phyloP scores from a whole-genome alignment of 305 asterid species.

The Petunia hybrid region DNA sequence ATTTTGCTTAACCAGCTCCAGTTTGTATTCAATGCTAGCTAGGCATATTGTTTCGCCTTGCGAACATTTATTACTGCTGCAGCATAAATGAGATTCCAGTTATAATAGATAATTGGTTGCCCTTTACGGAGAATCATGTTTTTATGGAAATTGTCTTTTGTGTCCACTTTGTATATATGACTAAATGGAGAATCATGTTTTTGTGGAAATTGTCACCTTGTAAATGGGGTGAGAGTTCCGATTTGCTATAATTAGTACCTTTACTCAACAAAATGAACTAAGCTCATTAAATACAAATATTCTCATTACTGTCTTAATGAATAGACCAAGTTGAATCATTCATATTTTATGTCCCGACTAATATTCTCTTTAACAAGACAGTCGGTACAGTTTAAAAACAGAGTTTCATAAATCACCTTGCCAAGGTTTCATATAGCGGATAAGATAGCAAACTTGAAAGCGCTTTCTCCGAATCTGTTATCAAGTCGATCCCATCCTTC shows the following conservation, averaged over 20 bases:
- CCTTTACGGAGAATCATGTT: background rate
- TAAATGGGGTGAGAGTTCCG: background rate
- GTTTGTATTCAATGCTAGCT: no score
- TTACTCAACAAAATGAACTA: background rate
- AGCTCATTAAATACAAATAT: slow-evolving; percentile 26
- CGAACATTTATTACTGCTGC: background rate
- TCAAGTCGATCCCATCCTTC: slow-evolving; percentile 84
- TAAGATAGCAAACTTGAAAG: slow-evolving; percentile 75
- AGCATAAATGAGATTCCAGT: background rate
- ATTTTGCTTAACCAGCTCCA: no score
- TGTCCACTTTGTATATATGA: background rate
- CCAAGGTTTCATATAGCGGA: slow-evolving; percentile 67
- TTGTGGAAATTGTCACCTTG: background rate
- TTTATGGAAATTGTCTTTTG: slow-evolving; percentile 12
- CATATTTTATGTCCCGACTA: background rate
- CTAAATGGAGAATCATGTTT: background rate
- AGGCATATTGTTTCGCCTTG: no score
- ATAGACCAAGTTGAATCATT: slow-evolving; percentile 20
- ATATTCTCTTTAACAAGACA: slow-evolving; percentile 18
- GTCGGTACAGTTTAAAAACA: slow-evolving; percentile 29
- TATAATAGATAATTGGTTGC: background rate
- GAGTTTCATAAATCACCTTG: slow-evolving; percentile 61
- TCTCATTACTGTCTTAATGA: slow-evolving; percentile 16
- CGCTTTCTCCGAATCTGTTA: slow-evolving; percentile 78
- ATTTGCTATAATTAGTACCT: slow-evolving; percentile 8